Percentiles rank a stretch among this genome's conserved stretches.
phyloP scores from a whole-genome alignment of 208 protist species.

The Perkinsela sp. region DNA sequence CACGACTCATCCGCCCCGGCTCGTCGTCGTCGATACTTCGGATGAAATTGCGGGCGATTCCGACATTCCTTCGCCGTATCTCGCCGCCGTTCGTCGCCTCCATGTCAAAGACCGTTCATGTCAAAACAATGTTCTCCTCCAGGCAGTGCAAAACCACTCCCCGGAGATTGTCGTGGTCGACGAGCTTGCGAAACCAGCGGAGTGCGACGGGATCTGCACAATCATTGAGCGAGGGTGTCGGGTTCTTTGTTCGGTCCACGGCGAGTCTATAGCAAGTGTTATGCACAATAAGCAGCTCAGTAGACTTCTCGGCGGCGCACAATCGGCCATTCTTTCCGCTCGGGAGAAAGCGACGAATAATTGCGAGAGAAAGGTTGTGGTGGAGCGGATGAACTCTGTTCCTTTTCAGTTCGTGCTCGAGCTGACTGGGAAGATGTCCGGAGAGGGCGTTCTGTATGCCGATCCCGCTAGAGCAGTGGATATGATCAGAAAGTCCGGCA shows the following conservation, averaged over 20 bases:
- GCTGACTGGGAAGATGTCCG: too few relatives aligned
- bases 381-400: constrained; percentile 29
- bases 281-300: constrained; percentile 56
- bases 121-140: constrained; percentile 40
- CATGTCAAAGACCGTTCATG: constrained; percentile 26
- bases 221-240: constrained; percentile 49
- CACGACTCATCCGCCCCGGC: constrained; percentile 11
- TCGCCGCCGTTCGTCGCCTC: constrained; percentile 55
- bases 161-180: constrained; percentile 71
- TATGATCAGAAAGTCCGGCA: too few relatives aligned
- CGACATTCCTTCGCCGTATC: constrained; percentile 34
- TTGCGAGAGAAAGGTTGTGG: constrained; percentile 43
- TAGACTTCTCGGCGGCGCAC: constrained; percentile 48
- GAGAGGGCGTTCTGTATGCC: too few relatives aligned
- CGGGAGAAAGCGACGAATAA: constrained; percentile 32
- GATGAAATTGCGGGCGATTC: constrained; percentile 75
- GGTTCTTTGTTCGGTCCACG: constrained; percentile 63
- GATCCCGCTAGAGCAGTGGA: too few relatives aligned
- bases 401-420: constrained; percentile 50
- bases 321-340: constrained; percentile 58
- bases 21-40: constrained; percentile 70
- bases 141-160: constrained; percentile 75
- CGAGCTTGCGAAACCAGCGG: constrained; percentile 37
- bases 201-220: constrained; percentile 46
- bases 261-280: constrained; percentile 25